Evolutionary conservation across 805 yeast genomes (phyloP), one percentile per base, ranked within the genome.

Genomic region (Saccharomycopsis javanensis): DNA sequence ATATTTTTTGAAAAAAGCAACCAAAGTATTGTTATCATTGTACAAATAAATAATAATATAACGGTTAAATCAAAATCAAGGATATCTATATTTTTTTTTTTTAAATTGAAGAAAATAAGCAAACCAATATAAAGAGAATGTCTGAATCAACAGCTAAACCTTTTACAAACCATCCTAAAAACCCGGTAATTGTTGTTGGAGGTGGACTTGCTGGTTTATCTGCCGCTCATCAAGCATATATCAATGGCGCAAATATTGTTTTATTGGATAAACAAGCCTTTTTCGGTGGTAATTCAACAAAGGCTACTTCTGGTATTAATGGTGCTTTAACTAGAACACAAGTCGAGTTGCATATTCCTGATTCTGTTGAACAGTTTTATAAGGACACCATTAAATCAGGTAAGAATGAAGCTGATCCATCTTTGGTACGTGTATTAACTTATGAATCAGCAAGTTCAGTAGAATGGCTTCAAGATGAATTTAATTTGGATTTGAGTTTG

Each of bases 251-350:
- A 48, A 79, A 78, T 63, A 78, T 82, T 27, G 69, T 77, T 1
- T 64, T 82, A 6, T 63, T 82, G 38, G 87, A 82, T 64, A 81
- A 81, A 64, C 83, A 80, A 62, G 78, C 81, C 8, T 79, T 78
- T 62, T 73, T 80, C 48, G 82, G 85, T 51, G 86, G 86, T 1
- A 82, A 82, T 64, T 79, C 84, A 52, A 82, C 83, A 25, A 82
- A 82, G 65, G 86, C 86, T 2, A 80, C 86, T 0, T 78, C 83
- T 0, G 87, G 87, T 5, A 82, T 82, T 62, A 82, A 82, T 64
- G 96, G 94, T n/a, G 83, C 87, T 0, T 71, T 76, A 37, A 84
- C 95, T 0, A 65, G 77, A 16, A 79, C 85, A 4, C 96, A 86
- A 66, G 71, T 73, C 35, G 57, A 68, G 6, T 68, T 74, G 34